Conservation (phyloP, 164 flowering plant species). For the Vitis rupestris region DNA sequence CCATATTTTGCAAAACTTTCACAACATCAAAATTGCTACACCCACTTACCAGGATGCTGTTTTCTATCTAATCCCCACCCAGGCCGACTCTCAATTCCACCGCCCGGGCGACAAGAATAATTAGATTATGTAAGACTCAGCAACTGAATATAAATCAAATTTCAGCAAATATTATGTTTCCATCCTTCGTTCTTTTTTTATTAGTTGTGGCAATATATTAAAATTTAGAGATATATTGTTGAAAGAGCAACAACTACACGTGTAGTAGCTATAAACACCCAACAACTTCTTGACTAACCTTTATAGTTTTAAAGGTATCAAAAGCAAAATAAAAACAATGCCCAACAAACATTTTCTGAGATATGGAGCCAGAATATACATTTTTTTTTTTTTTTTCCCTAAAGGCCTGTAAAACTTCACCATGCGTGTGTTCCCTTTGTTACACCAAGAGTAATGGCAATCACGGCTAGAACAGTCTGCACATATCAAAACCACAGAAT, state of each 20-base stretch:
- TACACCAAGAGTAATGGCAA: conserved; percentile 50
- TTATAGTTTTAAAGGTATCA: neutral
- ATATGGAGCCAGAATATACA: conserved; percentile 4
- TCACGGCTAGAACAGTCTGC: conserved; percentile 49
- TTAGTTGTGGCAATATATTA: neutral
- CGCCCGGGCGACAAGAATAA: neutral
- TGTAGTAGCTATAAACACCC: neutral
- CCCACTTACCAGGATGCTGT: no score
- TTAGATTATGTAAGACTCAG: no score
- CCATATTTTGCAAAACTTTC: no score
- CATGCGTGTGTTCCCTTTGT: conserved; percentile 40
- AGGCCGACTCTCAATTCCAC: no score
- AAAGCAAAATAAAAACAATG: no score
- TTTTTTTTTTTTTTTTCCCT: conserved; percentile 3
- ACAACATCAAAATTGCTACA: no score
- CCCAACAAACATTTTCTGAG: no score
- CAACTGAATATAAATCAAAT: no score
- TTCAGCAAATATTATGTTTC: no score
- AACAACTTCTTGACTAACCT: neutral
- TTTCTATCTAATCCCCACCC: no score
- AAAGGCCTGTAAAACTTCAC: conserved; percentile 23
- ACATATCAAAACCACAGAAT: neutral
- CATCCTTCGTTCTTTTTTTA: neutral
- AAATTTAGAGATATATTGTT: neutral
- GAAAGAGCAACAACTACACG: neutral